Conservation (phyloP, 331 rosid genomes). For the Prunus yedoensis region DNA sequence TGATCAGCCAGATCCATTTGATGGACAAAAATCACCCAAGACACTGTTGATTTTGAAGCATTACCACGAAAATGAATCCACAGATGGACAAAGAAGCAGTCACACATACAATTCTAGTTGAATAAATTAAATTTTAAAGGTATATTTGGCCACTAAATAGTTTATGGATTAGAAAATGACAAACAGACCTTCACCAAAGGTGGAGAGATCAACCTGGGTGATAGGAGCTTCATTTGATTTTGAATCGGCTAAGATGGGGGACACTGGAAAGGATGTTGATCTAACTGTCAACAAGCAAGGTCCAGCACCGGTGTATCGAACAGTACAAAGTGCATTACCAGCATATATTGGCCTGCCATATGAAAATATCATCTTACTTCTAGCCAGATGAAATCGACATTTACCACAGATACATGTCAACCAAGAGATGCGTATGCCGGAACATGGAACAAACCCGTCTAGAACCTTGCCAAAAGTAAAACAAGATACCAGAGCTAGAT, state of each 20-base stretch:
- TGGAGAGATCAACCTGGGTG: conserved; percentile 92
- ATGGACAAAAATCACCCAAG: conserved; percentile 18
- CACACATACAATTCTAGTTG: not conserved
- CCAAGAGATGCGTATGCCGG: conserved; percentile 13
- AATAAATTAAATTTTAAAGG: conserved; percentile 2
- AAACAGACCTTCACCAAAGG: conserved; percentile 74
- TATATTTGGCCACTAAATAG: conserved; percentile 3
- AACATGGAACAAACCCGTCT: conserved; percentile 1
- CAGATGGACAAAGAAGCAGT: not conserved
- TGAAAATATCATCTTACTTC: conserved; percentile 22
- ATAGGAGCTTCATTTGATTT: conserved; percentile 60
- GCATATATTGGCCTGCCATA: conserved; percentile 92
- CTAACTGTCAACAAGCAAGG: conserved; percentile 87
- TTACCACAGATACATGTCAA: conserved; percentile 10
- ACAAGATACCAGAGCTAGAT: not conserved
- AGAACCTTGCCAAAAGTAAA: conserved; percentile 18
- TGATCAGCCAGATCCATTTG: conserved; percentile 11
- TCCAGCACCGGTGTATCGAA: conserved; percentile 66
- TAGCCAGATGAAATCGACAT: conserved; percentile 19
- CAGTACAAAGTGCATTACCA: conserved; percentile 88
- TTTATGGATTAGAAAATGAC: conserved; percentile 28
- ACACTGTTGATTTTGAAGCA: conserved; percentile 22
- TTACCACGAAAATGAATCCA: not conserved
- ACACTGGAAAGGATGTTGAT: conserved; percentile 75
- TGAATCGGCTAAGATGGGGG: conserved; percentile 41